Evolutionary conservation across 2,329 filamentous ascomycete genomes (phyloP), one percentile per base, ranked within the genome.

Genomic region (Fusarium sp.): DNA sequence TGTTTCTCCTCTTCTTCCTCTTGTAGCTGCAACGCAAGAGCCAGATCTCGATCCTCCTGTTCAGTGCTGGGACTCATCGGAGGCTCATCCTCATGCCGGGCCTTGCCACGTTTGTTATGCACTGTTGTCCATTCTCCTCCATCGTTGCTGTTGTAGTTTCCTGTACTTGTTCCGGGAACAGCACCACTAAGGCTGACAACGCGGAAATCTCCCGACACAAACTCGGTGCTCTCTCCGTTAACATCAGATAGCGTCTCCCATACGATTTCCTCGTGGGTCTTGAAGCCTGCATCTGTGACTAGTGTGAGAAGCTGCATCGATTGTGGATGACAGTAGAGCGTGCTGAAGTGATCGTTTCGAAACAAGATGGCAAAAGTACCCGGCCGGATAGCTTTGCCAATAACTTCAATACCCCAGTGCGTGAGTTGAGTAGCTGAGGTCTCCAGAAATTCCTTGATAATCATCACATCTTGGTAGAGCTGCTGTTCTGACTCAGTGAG

Each of bases 281-380:
- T 92, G 79, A 97, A 99, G 1, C 97, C 97, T 29, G 95, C 93
- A 80, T 99, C 97, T 0, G 97, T 98, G 16, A 99, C 95, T 4
- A 99, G 85, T 0, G 94, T 95, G 73, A 96, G 90, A 1, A 98
- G 87, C 74, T 94, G 89, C 45, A 91, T 87, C 1, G 92, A 94
- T 52, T 91, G 86, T 0, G 96, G 95, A 77, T 98, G 95, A 70
- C 95, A 94, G 83, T 97, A 98, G 0, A 99, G 83, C 0, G 96
- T 98, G 47, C 95, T 95, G 80, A 99, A 99, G 81, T 99, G 97
- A 79, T 99, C 96, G 78, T 99, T 99, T 29, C 97, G 91, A 85
- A 99, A 99, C 2, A 99, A 84, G 59, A 99, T 98, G 0, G 94
- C 94, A 71, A 98, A 90, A 1, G 93, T 91, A 2, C 95, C 96